phyloP scores from a whole-genome alignment of 805 yeast genomes.

The Saturnispora mendoncae region DNA sequence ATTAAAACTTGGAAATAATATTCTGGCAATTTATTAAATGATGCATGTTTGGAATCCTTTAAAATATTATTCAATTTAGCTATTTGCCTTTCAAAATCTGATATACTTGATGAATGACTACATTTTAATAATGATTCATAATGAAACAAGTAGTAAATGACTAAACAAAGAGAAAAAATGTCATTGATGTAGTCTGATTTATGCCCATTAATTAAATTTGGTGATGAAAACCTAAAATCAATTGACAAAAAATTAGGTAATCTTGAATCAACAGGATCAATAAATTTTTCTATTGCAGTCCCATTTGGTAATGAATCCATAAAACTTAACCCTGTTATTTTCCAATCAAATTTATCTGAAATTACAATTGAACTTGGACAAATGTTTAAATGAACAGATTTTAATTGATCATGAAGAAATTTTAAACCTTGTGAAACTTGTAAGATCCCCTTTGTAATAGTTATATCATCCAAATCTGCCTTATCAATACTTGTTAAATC shows the following conservation, averaged over 20 bases:
- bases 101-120: slow-evolving; percentile 28
- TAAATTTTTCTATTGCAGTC: slow-evolving; percentile 42
- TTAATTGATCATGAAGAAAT: slow-evolving; percentile 72
- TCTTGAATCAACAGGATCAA: slow-evolving; percentile 67
- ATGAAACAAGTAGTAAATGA: slow-evolving; percentile 64
- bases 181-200: slow-evolving; percentile 63
- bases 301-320: slow-evolving; percentile 37
- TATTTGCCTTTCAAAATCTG: slow-evolving; percentile 52
- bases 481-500: slow-evolving; percentile 28
- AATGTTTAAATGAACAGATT: slow-evolving; percentile 66
- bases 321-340: slow-evolving; percentile 65
- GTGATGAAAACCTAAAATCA: slow-evolving; percentile 71
- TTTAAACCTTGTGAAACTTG: slow-evolving; percentile 71
- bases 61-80: slow-evolving; percentile 24
- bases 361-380: slow-evolving; percentile 71
- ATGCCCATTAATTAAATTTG: slow-evolving; percentile 67
- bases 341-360: slow-evolving; percentile 90
- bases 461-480: slow-evolving; percentile 54
- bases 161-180: slow-evolving; percentile 73
- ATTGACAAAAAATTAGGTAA: slow-evolving; percentile 65
- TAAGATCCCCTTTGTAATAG: slow-evolving; percentile 68
- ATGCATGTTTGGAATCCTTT: slow-evolving; percentile 35
- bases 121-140: slow-evolving; percentile 37
- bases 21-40: slow-evolving; percentile 53
- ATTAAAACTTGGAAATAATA: slow-evolving; percentile 43